Base-by-base conservation (phyloP, 768 basidiomycete genomes). In the Russula lepida region DNA sequence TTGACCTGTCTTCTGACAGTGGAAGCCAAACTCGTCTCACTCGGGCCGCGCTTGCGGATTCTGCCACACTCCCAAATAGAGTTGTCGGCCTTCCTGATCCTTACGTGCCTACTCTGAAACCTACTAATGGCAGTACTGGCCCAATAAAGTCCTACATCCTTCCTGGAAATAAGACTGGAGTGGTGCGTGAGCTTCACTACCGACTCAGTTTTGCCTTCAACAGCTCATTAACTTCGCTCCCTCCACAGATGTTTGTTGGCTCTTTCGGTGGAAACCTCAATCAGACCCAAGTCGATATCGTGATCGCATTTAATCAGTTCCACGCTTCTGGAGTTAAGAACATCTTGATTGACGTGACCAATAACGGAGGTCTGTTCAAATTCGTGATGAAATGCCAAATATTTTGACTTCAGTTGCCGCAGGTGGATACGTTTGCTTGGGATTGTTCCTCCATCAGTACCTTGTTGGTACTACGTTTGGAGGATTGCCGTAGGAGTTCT, bases 351-450 rank as follows among this genome's bases (percentile, higher is more conserved):
- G 84, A 86, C 68, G 68, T 84, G 35, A 80, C 80, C 13, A 81
- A 84, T 68, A 87, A 87, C 64, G 81, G 79, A 58, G 84, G 84
- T 79, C 48, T n/a, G 77, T 60, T 41, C 17, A 15, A 30, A 19
- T 30, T n/a, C 28, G 19, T 33, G n/a, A 37, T 39, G 19, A 12
- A 21, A 30, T 19, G 7, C 28, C n/a, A 15, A 5, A 28, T 15
- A 17, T 2, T 49, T 27, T 60, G 39, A 59, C 15, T 2, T 17
- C 8, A 5, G 21, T 25, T 1, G 12, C 23, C 4, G 28, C 32
- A 66, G 83, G 83, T 58, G 84, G 84, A 27, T 83, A 78, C 58
- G 76, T 85, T 8, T 85, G 84, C 68, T 75, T 85, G 9, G 84
- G 83, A 3, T 76, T 80, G 41, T 85, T 83, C 74, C 71, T 87